phyloP scores from a whole-genome alignment of 768 basidiomycete genomes.

The Mycena crocata region DNA sequence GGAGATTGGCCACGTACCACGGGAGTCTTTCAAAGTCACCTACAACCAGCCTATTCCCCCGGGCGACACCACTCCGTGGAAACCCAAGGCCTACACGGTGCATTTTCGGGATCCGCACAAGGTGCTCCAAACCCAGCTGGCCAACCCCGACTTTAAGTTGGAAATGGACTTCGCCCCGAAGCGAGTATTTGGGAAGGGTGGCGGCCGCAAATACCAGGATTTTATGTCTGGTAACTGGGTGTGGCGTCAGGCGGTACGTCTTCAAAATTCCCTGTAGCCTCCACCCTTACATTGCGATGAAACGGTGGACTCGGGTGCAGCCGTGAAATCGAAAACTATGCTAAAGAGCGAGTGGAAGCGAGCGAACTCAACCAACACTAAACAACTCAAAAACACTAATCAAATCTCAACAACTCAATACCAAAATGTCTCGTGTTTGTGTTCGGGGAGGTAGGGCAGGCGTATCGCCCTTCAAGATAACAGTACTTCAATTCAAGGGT shows the following conservation, averaged over 20 bases:
- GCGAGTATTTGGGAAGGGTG: slow-evolving; percentile 25
- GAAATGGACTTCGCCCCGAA: slow-evolving; percentile 42
- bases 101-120: slow-evolving; percentile 38
- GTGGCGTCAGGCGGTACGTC: slow-evolving; percentile 37
- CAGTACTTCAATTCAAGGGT: too few species aligned
- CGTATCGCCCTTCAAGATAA: too few species aligned
- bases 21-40: slow-evolving; percentile 11
- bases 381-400: too few species aligned
- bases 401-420: too few species aligned
- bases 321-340: too few species aligned
- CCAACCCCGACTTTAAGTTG: slow-evolving; percentile 41
- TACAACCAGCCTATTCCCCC: slow-evolving; percentile 2
- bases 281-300: too few species aligned
- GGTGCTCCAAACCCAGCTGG: slow-evolving; percentile 33
- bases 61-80: slow-evolving; percentile 24
- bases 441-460: too few species aligned
- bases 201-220: slow-evolving; percentile 31
- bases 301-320: too few species aligned
- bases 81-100: slow-evolving; percentile 35
- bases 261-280: too few species aligned
- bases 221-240: slow-evolving; percentile 41
- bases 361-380: too few species aligned
- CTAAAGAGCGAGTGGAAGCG: too few species aligned
- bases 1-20: slow-evolving; percentile 9
- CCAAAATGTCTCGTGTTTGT: too few species aligned